phyloP scores from a whole-genome alignment of 179 eudicot genomes.

The Nepenthes alata region DNA sequence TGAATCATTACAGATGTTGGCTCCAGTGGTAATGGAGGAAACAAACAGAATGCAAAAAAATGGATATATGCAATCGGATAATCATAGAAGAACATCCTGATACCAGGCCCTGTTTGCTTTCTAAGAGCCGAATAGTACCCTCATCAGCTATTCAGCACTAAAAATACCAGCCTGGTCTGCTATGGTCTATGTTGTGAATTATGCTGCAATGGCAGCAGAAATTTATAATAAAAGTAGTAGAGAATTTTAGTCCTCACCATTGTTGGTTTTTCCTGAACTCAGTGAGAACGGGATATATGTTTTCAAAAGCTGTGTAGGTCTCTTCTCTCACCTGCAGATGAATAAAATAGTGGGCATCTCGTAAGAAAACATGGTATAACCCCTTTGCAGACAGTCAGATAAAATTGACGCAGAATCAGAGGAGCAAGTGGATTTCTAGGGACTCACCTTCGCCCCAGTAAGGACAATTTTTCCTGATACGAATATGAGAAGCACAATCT shows the following conservation, averaged over 20 bases:
- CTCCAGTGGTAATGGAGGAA: no score
- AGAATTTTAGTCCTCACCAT: constrained; percentile 27
- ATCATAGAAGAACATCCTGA: no score
- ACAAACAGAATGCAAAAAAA: no score
- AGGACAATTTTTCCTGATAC: constrained; percentile 85
- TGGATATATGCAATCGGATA: no score
- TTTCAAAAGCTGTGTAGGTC: constrained; percentile 75
- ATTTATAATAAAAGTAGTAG: not conserved
- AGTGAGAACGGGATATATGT: constrained; percentile 79
- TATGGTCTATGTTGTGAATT: no score
- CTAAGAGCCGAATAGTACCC: no score
- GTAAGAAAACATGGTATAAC: no score
- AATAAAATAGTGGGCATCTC: not conserved
- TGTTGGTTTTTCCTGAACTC: constrained; percentile 80
- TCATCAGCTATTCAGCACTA: no score
- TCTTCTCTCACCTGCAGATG: constrained; percentile 63
- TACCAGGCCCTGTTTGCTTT: no score
- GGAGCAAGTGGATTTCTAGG: no score
- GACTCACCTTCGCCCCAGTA: constrained; percentile 73
- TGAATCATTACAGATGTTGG: no score
- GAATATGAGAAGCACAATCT: constrained; percentile 69
- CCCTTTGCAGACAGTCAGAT: not conserved
- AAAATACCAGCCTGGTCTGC: no score
- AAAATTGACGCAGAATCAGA: not conserved
- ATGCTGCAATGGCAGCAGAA: not conserved